A percentile compares a stretch with the other conserved stretches of the same genome.
phyloP scores from a whole-genome alignment of 371 early-diverging fungal genomes.

The Rhizomucor pusillus region DNA sequence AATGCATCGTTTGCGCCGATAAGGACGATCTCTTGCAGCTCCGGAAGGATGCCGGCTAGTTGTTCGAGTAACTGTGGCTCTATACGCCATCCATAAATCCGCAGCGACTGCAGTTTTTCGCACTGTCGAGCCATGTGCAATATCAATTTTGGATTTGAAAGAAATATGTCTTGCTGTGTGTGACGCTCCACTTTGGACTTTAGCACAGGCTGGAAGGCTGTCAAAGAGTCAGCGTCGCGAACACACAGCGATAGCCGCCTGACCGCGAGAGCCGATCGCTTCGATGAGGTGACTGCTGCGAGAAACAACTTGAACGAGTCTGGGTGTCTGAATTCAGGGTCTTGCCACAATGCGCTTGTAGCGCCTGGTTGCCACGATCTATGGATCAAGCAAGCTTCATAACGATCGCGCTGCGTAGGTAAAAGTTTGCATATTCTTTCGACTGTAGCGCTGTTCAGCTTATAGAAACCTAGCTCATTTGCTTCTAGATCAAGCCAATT shows the following conservation, averaged over 20 bases:
- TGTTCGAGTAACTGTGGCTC: slow-evolving; percentile 18
- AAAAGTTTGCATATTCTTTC: slow-evolving; percentile 36
- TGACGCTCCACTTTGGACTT: slow-evolving; percentile 15
- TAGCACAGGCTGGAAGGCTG: slow-evolving; percentile 19
- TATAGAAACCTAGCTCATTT: slow-evolving; percentile 1
- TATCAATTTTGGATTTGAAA: slow-evolving; percentile 19
- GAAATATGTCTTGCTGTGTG: slow-evolving; percentile 2
- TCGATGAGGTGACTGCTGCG: slow-evolving; percentile 4
- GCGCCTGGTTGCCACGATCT: slow-evolving; percentile 31
- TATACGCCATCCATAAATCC: slow-evolving; percentile 40
- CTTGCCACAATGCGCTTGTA: slow-evolving; percentile 33
- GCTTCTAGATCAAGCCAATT: too few species aligned
- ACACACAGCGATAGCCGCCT: slow-evolving; percentile 21
- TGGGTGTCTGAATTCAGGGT: slow-evolving; percentile 22
- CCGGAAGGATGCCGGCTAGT: slow-evolving; percentile 9
- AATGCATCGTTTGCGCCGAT: slow-evolving; percentile 18
- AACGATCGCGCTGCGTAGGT: slow-evolving; percentile 20
- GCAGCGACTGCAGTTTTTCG: slow-evolving; percentile 26
- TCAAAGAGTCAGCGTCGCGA: slow-evolving; percentile 10
- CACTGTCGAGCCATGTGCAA: slow-evolving; percentile 20
- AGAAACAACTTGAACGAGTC: slow-evolving; percentile 18
- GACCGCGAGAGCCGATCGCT: slow-evolving; percentile 25
- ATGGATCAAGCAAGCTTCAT: slow-evolving; percentile 28
- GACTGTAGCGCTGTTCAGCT: slow-evolving; percentile 19
- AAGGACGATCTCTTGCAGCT: slow-evolving; percentile 16